A percentile compares a stretch with the other conserved stretches of the same genome.
These are phyloP conservation scores for Pseudisothecium myosuroides DNA, from an alignment of 225 moss, liverwort and hornwort species.

Conservation along the genomic window DNA sequence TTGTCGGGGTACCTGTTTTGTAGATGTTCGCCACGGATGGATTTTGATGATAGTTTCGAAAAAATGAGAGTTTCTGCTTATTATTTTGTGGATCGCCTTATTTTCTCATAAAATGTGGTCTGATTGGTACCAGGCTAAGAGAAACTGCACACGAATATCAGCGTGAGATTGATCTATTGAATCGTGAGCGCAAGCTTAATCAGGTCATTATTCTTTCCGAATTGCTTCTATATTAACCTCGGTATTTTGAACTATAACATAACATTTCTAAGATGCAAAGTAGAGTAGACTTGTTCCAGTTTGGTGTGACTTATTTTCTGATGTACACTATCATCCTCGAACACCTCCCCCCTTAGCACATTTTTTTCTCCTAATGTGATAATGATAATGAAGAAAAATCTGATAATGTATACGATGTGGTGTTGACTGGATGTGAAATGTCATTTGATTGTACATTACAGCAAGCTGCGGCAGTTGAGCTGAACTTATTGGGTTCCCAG, in stretches of 20 bases:
- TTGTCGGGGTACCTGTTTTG: neutral
- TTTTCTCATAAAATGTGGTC: neutral
- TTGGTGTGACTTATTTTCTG: neutral
- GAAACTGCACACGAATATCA: constrained; percentile 42
- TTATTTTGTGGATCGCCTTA: neutral
- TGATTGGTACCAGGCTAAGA: constrained; percentile 36
- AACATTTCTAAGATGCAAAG: neutral
- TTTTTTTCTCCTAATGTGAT: neutral
- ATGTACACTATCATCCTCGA: neutral
- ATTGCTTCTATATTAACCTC: neutral
- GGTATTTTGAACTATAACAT: neutral
- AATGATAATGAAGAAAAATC: neutral
- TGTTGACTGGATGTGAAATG: neutral
- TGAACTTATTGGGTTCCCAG: constrained; percentile 53
- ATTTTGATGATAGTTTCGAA: neutral
- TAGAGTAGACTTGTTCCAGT: neutral
- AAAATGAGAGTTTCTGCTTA: neutral
- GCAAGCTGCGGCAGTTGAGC: constrained; percentile 92
- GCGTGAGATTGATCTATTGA: constrained; percentile 67
- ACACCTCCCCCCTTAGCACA: neutral
- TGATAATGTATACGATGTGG: neutral
- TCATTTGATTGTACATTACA: constrained; percentile 8
- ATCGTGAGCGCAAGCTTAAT: constrained; percentile 87
- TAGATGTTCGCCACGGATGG: neutral
- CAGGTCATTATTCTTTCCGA: constrained; percentile 33